Base-by-base conservation (phyloP, 768 basidiomycete species). In the Rickenella mellea region DNA sequence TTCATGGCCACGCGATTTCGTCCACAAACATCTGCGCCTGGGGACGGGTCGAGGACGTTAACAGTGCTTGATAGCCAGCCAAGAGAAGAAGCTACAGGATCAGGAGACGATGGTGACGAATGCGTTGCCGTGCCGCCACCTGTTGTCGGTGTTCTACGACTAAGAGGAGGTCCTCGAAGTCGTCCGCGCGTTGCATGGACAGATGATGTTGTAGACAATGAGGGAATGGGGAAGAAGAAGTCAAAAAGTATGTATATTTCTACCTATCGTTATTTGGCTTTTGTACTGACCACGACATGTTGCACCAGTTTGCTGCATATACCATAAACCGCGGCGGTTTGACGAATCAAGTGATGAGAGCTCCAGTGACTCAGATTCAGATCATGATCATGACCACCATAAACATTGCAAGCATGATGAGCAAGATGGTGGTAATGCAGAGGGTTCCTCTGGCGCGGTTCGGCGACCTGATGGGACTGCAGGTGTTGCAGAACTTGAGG, bases 301-400 rank as follows among this genome's bases (percentile, higher is more conserved):
- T 26, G 20, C n/a, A 29, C n/a, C 48, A 97, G 92, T 96, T 39
- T 97, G 92, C 58, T 97, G 92, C 59, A 94, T 97, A 54, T 94
- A 92, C 55, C 88, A 91, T 57, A 85, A 83, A 55, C 82, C 83
- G 1, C 71, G 74, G 43, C 64, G 55, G 39, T 91, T 88, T 47
- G 88, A 89, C 61, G 88, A 91, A 55, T 90, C 88, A 1, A 86
- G 64, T 8, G 62, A 80, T 0, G 73, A 74, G 30, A 70, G 73
- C 32, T 70, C 70, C 4, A 76, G 74, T 0, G 79, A 73, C 30
- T 71, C 75, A 2, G 72, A 71, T 39, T 61, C 63, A 0, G 68
- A 59, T 42, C 45, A 48, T 35, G 47, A 45, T 29, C 48, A 51
- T 27, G 37, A 52, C 40, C 51, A 52, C 31, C 35, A 44, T 41